Base-by-base conservation (phyloP, 805 yeast species). In the Barnettozyma siamensis region DNA sequence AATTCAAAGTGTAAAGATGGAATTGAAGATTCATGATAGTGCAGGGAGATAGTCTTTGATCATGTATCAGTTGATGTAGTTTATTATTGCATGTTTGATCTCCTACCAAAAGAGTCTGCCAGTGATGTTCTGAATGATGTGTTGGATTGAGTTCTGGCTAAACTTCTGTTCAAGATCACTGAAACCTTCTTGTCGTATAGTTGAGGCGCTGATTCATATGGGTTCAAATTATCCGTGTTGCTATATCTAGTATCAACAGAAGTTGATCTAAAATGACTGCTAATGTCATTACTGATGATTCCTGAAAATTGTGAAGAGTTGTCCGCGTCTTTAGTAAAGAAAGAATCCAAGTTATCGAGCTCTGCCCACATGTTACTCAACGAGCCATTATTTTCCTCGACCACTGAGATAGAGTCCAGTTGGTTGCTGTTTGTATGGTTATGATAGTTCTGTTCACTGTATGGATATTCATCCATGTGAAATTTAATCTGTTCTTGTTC, bases 351-450 rank as follows among this genome's bases (percentile, higher is more conserved):
- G 50, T 87, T 88, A 54, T 88, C 96, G 48, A 88, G 67, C 11
- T 93, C 93, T 2, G 95, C 95, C 81, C 94, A 83, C 85, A 88
- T 87, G 55, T 88, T 83, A 54, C 89, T 84, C 52, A 88, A 69
- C 0, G 94, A 82, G 0, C 83, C 86, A 43, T 82, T 88, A 28
- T 72, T 78, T 40, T 77, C 80, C 38, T 78, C 88, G 3, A 67
- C 74, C 13, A 70, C 67, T 0, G 80, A 73, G 0, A 64, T 67
- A 13, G 72, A 58, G 45, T 80, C 83, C 3, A 44, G 12, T 38
- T 46, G 35, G 39, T 45, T 17, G 5, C 44, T 41, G 21, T 41
- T 29, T 16, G 37, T 37, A 34, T 41, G 44, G 13, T 37, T 31
- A n/a, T 41, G 44, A 10, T 33, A 28, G 10, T 33, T 27, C 15